Percentiles rank a stretch among this genome's conserved stretches.
Evolutionary conservation across 768 basidiomycete species (phyloP).

Genomic region (Tephrocybe rancida): DNA sequence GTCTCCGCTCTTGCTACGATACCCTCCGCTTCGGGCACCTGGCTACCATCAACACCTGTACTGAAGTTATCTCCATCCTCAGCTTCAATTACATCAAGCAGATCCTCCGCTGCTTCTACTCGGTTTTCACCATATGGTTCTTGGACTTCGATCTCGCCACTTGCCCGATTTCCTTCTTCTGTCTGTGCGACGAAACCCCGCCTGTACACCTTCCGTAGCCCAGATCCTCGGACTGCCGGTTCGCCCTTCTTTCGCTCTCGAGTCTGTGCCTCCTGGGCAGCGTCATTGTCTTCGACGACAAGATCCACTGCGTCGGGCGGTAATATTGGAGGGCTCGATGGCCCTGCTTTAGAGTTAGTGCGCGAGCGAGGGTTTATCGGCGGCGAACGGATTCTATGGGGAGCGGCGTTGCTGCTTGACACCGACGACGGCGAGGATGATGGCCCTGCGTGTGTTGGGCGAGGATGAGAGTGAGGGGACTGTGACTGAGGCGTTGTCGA

Average conservation of each 20-base stretch:
- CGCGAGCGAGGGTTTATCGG: slow-evolving; percentile 33
- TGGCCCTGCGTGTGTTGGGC: slow-evolving; percentile 6
- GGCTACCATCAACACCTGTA: slow-evolving; percentile 24
- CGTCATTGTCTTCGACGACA: slow-evolving; percentile 68
- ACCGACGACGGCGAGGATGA: slow-evolving; percentile 26
- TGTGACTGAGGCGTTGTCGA: slow-evolving; percentile 21
- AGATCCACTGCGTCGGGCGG: slow-evolving; percentile 88
- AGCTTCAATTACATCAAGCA: slow-evolving; percentile 33
- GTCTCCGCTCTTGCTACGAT: slow-evolving; percentile 38
- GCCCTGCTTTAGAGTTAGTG: slow-evolving; percentile 25
- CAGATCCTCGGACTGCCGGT: slow-evolving; percentile 46
- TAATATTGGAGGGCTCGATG: slow-evolving; percentile 29
- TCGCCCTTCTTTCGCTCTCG: slow-evolving; percentile 65
- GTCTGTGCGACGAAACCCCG: slow-evolving; percentile 45
- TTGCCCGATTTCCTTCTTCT: slow-evolving; percentile 30
- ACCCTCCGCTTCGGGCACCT: slow-evolving; percentile 24
- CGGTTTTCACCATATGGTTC: slow-evolving; percentile 27
- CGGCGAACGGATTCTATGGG: slow-evolving; percentile 28
- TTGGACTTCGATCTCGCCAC: slow-evolving; percentile 45
- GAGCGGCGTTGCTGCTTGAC: slow-evolving; percentile 25
- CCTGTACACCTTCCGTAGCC: slow-evolving; percentile 54
- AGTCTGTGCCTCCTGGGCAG: slow-evolving; percentile 52
- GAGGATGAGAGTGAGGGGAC: slow-evolving; percentile 20
- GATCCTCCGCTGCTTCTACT: slow-evolving; percentile 44
- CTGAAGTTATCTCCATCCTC: slow-evolving; percentile 30